phyloP scores from a whole-genome alignment of 176 grass and related monocot species.

The Musa acuminata region DNA sequence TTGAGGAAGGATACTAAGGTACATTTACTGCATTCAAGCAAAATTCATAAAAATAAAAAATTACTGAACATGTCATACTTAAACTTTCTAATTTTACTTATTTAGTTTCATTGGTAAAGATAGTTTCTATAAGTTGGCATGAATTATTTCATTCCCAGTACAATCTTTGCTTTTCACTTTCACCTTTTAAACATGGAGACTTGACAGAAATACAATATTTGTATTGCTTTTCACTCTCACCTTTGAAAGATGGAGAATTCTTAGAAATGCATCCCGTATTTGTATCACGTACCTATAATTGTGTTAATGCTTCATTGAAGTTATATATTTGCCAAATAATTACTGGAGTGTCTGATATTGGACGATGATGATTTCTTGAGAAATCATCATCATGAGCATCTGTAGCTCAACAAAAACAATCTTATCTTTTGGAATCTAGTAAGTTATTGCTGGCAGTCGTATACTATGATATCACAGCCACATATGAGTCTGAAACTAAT shows the following conservation, averaged over 20 bases:
- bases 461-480: too few species aligned
- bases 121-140: not conserved
- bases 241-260: not conserved
- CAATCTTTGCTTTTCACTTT: not conserved
- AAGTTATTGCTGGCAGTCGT: too few species aligned
- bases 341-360: too few species aligned
- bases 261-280: not conserved
- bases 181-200: not conserved
- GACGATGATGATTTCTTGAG: too few species aligned
- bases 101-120: not conserved
- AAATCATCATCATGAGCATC: too few species aligned
- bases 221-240: not conserved
- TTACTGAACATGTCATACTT: not conserved
- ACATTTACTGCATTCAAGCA: not conserved
- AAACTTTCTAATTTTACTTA: not conserved
- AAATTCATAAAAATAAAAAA: not conserved
- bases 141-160: not conserved
- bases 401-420: too few species aligned
- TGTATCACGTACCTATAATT: too few species aligned
- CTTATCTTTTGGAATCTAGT: too few species aligned
- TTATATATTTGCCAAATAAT: too few species aligned
- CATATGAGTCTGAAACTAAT: too few species aligned
- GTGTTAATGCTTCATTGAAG: too few species aligned
- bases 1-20: conserved; percentile 94
- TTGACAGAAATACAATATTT: not conserved